Evolutionary conservation across 805 yeast genomes (phyloP).

Genomic region (Yarrowia deformans): DNA sequence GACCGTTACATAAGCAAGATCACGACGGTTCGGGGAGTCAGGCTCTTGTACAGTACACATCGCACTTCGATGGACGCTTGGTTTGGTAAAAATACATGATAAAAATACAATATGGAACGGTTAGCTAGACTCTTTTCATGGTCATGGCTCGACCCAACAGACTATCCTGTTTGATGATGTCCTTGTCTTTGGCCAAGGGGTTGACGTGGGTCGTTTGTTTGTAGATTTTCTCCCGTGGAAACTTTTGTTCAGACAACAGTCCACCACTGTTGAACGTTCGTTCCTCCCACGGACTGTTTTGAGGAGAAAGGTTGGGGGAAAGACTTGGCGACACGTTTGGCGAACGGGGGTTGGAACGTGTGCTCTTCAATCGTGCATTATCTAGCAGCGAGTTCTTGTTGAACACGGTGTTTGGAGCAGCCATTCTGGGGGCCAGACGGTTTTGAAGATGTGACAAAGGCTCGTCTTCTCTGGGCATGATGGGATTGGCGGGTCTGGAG

Average conservation of each 20-base stretch:
- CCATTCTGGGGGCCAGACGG: constrained; percentile 21
- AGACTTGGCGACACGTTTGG: not conserved
- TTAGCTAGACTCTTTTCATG: constrained; percentile 3
- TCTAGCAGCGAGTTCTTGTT: constrained; percentile 34
- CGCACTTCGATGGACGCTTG: not conserved
- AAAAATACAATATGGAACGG: constrained; percentile 5
- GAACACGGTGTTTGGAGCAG: constrained; percentile 22
- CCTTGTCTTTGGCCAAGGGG: constrained; percentile 33
- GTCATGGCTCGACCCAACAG: constrained; percentile 33
- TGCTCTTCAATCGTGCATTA: constrained; percentile 2
- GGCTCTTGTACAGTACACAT: too few relatives aligned
- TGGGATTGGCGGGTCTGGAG: constrained; percentile 9
- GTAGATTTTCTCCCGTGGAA: constrained; percentile 15
- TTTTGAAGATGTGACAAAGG: constrained; percentile 15
- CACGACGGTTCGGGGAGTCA: too few relatives aligned
- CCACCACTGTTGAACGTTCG: constrained; percentile 20
- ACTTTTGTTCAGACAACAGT: constrained; percentile 17
- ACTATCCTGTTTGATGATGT: constrained; percentile 37
- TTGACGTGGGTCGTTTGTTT: constrained; percentile 16
- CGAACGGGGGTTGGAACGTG: not conserved
- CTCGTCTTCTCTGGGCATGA: constrained; percentile 13
- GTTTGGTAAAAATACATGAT: constrained; percentile 1
- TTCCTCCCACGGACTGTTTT: constrained; percentile 17
- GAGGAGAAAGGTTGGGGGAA: constrained; percentile 17
- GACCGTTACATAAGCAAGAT: too few relatives aligned